Conservation (phyloP, 2,329 filamentous ascomycete species). For the Thyridium curvatum region DNA sequence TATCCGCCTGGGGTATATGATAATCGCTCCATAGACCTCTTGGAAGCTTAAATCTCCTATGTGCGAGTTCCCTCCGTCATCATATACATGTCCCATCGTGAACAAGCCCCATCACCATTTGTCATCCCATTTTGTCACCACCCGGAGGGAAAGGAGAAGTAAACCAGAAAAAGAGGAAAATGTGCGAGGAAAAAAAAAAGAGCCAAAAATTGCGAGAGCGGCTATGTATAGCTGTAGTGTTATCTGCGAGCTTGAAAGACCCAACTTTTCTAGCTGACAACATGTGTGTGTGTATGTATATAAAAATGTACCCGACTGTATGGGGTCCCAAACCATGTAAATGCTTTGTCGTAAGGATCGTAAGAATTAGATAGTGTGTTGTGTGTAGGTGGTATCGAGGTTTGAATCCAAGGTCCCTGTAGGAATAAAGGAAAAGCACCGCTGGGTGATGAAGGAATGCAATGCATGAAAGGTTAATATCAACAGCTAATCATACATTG, state of each 20-base stretch:
- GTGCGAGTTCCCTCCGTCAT: not conserved
- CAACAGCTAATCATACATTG: not conserved
- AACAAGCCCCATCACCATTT: too few relatives aligned
- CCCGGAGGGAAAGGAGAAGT: too few relatives aligned
- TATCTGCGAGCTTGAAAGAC: not conserved
- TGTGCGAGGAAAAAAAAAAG: too few relatives aligned
- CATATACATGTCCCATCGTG: not conserved
- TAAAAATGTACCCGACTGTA: conserved; percentile 13
- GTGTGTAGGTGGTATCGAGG: conserved; percentile 9
- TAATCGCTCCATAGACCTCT: not conserved
- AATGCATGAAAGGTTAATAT: not conserved
- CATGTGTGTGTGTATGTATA: not conserved
- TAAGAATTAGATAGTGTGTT: conserved; percentile 41
- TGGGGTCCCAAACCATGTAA: conserved; percentile 14
- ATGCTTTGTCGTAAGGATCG: conserved; percentile 49
- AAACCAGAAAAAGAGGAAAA: too few relatives aligned
- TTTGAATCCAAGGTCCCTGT: conserved; percentile 6
- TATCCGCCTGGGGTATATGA: conserved; percentile 3
- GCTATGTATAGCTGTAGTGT: too few relatives aligned
- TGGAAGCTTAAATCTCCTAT: not conserved
- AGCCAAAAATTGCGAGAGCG: not conserved
- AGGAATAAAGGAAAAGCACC: not conserved
- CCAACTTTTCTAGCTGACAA: not conserved
- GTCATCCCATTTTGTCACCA: too few relatives aligned
- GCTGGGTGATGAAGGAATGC: not conserved